Base-by-base conservation (phyloP, 148 eudicot genomes). In the Vaccinium macrocarpon region DNA sequence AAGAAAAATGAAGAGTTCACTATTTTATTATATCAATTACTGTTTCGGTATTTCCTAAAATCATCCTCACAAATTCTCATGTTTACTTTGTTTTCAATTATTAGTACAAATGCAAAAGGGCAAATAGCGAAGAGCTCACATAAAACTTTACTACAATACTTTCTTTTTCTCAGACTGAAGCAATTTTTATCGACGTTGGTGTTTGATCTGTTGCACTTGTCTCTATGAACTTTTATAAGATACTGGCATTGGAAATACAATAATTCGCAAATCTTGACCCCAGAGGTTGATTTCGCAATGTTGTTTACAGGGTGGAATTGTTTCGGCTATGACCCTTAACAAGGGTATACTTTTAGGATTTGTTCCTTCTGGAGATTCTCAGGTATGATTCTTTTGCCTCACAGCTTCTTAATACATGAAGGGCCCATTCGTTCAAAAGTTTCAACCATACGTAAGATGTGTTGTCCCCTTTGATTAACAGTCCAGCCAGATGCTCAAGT, bases 291-390 rank as follows among this genome's bases (percentile, higher is more conserved):
- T 51, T 79, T 84, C 10, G 13, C 23, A 19, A 18, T 46, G 15
- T 55, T 87, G 11, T 64, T 78, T 83, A 78, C 88, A 95, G 99
- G 99, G 99, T 84, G 99, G 99, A 87, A 88, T 85, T 72, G 99
- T 97, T 88, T 93, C 98, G 25, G 98, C 99, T 74, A 95, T 97
- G 97, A 92, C 98, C 23, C 91, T 97, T 79, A 92, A 95, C 83
- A 89, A 86, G 93, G 99, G 99, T 38, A 88, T 95, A 82, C 91
- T 97, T 84, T 95, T 97, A 74, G 99, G 98, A 8, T 95, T 97
- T 91, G 96, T 97, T 84, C 97, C 98, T 85, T 95, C 98, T 85
- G 87, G 86, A 55, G 93, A 90, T 86, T 86, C 94, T 81, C 93
- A 95, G 98, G 99, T 95, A 83, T 64, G 64, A 13, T 66, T 42